Conservation (phyloP, 192 early-diverging fungal species). For the Chytriomyces hyalinus region DNA sequence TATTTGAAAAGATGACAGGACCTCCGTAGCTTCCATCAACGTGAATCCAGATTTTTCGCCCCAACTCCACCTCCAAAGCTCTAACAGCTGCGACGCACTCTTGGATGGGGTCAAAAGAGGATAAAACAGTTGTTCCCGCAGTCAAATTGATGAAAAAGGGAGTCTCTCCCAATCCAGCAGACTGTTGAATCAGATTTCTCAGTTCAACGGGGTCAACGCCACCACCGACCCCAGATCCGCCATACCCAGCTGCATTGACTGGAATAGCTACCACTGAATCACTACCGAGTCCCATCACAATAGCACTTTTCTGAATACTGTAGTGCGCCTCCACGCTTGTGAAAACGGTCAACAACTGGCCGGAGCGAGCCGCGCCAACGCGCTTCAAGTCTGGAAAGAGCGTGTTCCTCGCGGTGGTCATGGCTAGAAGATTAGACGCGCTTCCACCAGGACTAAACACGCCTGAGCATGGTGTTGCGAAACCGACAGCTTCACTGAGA, state of each 20-base stretch:
- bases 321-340: constrained; percentile 78
- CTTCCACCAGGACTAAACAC: constrained; percentile 80
- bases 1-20: constrained; percentile 65
- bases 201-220: background rate
- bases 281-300: constrained; percentile 72
- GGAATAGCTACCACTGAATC: constrained; percentile 73
- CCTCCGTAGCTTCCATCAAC: constrained; percentile 84
- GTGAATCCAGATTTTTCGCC: constrained; percentile 54
- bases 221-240: constrained; percentile 27
- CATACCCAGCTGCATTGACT: constrained; percentile 63
- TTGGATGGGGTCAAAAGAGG: constrained; percentile 76
- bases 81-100: constrained; percentile 68
- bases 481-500: constrained; percentile 39
- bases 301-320: constrained; percentile 73
- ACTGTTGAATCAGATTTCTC: background rate
- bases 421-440: constrained; percentile 75
- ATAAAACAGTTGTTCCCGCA: constrained; percentile 82
- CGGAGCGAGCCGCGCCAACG: background rate
- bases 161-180: constrained; percentile 46
- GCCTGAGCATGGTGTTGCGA: constrained; percentile 47
- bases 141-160: constrained; percentile 87
- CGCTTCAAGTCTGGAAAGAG: constrained; percentile 66
- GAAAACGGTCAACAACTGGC: constrained; percentile 61
- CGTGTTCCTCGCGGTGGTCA: constrained; percentile 74
- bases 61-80: constrained; percentile 22